Evolutionary conservation across 2,329 filamentous ascomycete genomes (phyloP).

Genomic region (Paecilomyces variotii): DNA sequence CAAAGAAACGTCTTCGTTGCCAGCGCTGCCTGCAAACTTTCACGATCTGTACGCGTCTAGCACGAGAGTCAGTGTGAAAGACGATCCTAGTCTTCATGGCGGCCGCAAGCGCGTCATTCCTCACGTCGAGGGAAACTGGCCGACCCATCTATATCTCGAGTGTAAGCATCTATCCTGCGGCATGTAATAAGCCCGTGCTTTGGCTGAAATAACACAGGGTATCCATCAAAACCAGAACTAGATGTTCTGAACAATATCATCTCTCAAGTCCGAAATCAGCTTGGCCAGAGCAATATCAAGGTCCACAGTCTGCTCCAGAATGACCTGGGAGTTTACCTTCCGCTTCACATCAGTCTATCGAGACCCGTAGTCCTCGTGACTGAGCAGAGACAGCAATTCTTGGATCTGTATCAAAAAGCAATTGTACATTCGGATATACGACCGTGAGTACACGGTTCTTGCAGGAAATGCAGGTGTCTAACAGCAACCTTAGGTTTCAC

Average conservation of each 20-base stretch:
- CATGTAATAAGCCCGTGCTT: constrained; percentile 2
- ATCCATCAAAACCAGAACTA: constrained; percentile 30
- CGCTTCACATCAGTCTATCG: constrained; percentile 87
- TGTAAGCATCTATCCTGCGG: constrained; percentile 52
- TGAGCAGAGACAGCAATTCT: constrained; percentile 62
- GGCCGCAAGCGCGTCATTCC: constrained; percentile 75
- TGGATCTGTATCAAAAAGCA: constrained; percentile 44
- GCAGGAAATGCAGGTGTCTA: background rate
- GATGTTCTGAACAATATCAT: constrained; percentile 23
- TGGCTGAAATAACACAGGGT: constrained; percentile 25
- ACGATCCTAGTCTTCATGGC: constrained; percentile 77
- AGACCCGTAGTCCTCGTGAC: constrained; percentile 68
- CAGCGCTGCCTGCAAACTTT: constrained; percentile 71
- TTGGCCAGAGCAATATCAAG: constrained; percentile 30
- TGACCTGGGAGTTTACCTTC: constrained; percentile 67
- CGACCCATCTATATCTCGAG: constrained; percentile 84
- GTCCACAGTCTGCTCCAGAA: constrained; percentile 66
- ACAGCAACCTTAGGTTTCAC: constrained; percentile 37
- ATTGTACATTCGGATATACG: constrained; percentile 36
- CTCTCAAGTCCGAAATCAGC: constrained; percentile 23
- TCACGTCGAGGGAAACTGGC: constrained; percentile 86
- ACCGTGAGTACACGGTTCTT: constrained; percentile 30
- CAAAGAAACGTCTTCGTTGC: constrained; percentile 38
- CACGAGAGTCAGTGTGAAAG: constrained; percentile 65
- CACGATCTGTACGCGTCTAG: constrained; percentile 84